phyloP scores from a whole-genome alignment of 2,329 filamentous ascomycete species.

The Alternaria sp. region DNA sequence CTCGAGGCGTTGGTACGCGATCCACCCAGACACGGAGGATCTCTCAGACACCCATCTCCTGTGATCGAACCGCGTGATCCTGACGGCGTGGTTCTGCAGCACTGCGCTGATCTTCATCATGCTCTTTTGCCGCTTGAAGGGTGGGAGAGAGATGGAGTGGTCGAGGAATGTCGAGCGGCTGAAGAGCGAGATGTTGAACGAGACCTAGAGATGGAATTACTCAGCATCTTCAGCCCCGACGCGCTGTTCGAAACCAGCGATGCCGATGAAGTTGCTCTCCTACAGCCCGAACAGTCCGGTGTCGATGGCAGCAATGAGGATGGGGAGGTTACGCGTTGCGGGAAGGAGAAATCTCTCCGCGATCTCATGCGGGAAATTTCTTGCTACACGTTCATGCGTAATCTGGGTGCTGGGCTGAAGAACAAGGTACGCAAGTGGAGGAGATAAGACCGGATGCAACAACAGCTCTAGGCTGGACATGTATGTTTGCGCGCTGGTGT shows the following conservation, averaged over 20 bases:
- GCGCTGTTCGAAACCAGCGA: background rate
- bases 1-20: background rate
- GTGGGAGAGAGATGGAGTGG: background rate
- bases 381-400: background rate
- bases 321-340: background rate
- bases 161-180: background rate
- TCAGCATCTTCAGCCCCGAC: background rate
- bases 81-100: background rate
- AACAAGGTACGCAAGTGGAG: background rate
- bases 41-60: background rate
- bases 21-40: background rate
- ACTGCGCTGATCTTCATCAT: background rate
- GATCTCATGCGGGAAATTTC: background rate
- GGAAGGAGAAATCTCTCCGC: background rate
- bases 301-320: background rate
- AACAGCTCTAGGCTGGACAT: background rate
- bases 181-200: background rate
- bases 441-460: background rate
- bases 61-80: background rate
- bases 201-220: background rate
- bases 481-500: background rate
- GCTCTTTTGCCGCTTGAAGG: background rate
- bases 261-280: background rate
- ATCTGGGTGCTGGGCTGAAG: background rate
- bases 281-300: background rate